Conservation (phyloP, 768 basidiomycete species). For the Pisolithus microcarpus region DNA sequence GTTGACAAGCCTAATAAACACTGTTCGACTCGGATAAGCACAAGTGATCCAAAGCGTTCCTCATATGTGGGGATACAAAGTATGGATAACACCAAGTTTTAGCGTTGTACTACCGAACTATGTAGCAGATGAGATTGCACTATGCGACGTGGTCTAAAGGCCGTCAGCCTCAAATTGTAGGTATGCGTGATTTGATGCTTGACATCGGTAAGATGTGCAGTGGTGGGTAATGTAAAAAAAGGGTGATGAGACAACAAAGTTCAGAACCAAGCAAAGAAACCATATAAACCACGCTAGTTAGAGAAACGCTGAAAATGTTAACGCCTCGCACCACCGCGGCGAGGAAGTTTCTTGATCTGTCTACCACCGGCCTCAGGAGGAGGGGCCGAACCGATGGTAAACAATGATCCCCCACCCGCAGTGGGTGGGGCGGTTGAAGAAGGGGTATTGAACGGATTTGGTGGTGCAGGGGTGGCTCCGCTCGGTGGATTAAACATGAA, state of each 20-base stretch:
- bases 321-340: conserved; percentile 25
- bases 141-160: conserved; percentile 21
- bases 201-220: conserved; percentile 13
- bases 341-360: conserved; percentile 52
- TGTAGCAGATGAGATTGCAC: conserved; percentile 7
- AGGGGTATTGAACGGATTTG: conserved; percentile 39
- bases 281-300: conserved; percentile 3
- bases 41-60: no score
- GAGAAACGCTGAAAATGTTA: conserved; percentile 5
- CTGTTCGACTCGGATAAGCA: no score
- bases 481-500: conserved; percentile 34
- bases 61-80: no score
- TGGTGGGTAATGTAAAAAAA: conserved; percentile 15
- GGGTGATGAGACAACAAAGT: conserved; percentile 5
- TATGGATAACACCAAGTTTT: no score
- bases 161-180: conserved; percentile 28
- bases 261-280: conserved; percentile 5
- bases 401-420: conserved; percentile 29
- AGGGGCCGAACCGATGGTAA: conserved; percentile 57
- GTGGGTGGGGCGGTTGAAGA: conserved; percentile 27
- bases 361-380: conserved; percentile 32
- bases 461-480: conserved; percentile 32
- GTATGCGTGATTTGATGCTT: conserved; percentile 23
- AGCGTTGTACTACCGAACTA: no score
- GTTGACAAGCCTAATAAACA: not conserved